A percentile compares a stretch with the other conserved stretches of the same genome.
phyloP scores from a whole-genome alignment of 495 filamentous ascomycete species.

The Talaromyces borbonicus region DNA sequence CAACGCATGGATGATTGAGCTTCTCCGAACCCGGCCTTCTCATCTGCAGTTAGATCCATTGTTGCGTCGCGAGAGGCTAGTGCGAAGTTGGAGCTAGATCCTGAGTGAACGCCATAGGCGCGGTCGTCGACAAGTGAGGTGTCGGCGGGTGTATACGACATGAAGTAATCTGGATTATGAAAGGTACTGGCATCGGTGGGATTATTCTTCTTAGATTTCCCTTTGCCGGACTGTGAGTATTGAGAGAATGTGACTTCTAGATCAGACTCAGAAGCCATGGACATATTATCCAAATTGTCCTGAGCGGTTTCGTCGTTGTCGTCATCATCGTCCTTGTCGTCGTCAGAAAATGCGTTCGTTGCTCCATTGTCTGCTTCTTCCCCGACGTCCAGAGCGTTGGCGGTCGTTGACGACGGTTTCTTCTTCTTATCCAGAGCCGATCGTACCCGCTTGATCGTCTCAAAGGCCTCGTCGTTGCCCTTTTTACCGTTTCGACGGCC shows the following conservation, averaged over 20 bases:
- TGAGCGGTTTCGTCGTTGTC: conserved; percentile 25
- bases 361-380: no score
- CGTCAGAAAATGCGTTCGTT: no score
- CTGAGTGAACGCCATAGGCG: conserved; percentile 85
- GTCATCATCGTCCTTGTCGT: conserved; percentile 25
- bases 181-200: conserved; percentile 37
- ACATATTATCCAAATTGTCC: conserved; percentile 47
- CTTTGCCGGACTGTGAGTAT: conserved; percentile 29
- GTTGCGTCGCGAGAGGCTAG: conserved; percentile 69
- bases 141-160: conserved; percentile 79
- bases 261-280: conserved; percentile 60
- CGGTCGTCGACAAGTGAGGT: conserved; percentile 74
- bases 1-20: conserved; percentile 71
- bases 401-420: conserved; percentile 21
- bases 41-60: conserved; percentile 85
- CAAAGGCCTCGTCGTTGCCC: conserved; percentile 53
- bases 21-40: conserved; percentile 65
- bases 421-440: conserved; percentile 40
- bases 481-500: conserved; percentile 52
- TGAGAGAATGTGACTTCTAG: conserved; percentile 74
- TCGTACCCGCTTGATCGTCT: conserved; percentile 65
- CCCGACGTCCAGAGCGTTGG: conserved; percentile 19
- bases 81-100: conserved; percentile 64
- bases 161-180: conserved; percentile 84
- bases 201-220: conserved; percentile 26